A percentile compares a stretch with the other conserved stretches of the same genome.
These are phyloP conservation scores for Sistotremastrum suecicum DNA, from an alignment of 768 basidiomycete species.

Conservation along the genomic window DNA sequence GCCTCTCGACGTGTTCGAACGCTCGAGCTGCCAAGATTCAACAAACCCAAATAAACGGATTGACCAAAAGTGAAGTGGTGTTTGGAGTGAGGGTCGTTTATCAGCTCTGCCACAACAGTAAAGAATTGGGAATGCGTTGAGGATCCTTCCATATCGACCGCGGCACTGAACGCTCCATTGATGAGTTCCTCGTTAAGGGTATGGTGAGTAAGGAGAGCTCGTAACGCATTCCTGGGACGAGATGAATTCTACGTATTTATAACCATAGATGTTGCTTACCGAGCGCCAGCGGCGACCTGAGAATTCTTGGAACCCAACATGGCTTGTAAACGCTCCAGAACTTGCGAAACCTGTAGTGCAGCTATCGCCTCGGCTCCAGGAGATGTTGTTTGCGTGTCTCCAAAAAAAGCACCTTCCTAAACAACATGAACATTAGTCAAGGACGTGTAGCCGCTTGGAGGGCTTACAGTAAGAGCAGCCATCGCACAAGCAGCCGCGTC, in stretches of 20 bases:
- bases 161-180: slow-evolving; percentile 51
- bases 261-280: slow-evolving; percentile 32
- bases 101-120: slow-evolving; percentile 59
- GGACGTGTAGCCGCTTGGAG: neutral
- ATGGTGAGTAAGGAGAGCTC: slow-evolving; percentile 46
- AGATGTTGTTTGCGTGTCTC: slow-evolving; percentile 51
- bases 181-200: slow-evolving; percentile 41
- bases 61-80: slow-evolving; percentile 65
- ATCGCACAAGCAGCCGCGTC: slow-evolving; percentile 77
- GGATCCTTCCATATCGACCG: slow-evolving; percentile 42
- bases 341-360: slow-evolving; percentile 35
- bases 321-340: slow-evolving; percentile 54
- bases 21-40: slow-evolving; percentile 70
- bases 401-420: slow-evolving; percentile 69
- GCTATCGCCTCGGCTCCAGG: slow-evolving; percentile 33
- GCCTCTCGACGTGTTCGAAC: slow-evolving; percentile 54
- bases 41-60: slow-evolving; percentile 59
- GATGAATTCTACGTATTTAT: slow-evolving; percentile 4
- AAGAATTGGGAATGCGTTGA: slow-evolving; percentile 57
- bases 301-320: slow-evolving; percentile 49
- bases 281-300: slow-evolving; percentile 40
- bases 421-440: neutral
- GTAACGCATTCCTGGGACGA: slow-evolving; percentile 54
- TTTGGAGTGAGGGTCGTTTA: slow-evolving; percentile 31
- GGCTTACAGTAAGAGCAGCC: slow-evolving; percentile 75